Percentiles rank a stretch among this genome's conserved stretches.
These are phyloP conservation scores for Ceratopteris richardii DNA, from an alignment of 75 land plant genomes.

Conservation along the genomic window DNA sequence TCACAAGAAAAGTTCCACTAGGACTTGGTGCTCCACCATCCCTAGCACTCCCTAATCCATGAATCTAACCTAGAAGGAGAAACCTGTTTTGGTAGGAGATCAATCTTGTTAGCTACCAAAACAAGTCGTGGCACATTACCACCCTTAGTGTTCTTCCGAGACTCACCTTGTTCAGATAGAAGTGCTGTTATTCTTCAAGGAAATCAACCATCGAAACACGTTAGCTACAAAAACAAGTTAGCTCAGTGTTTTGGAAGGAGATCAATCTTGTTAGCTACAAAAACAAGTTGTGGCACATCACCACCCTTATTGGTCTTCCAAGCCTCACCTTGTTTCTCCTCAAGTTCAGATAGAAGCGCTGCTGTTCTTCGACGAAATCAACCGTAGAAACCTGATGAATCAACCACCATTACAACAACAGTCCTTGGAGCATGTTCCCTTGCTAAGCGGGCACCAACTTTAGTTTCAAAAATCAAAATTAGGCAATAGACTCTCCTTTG, in stretches of 20 bases:
- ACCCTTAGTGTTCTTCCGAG: too few relatives aligned
- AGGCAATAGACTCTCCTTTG: conserved; percentile 61
- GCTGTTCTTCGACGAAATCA: conserved; percentile 75
- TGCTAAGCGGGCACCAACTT: conserved; percentile 42
- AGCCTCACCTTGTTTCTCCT: conserved; percentile 40
- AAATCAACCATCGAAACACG: too few relatives aligned
- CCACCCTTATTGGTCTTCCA: conserved; percentile 72
- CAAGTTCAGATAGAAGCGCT: conserved; percentile 32
- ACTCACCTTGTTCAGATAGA: too few relatives aligned
- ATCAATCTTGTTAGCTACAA: conserved; percentile 82
- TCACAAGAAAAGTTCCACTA: conserved; percentile 70
- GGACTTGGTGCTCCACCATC: conserved; percentile 58
- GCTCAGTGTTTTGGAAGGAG: conserved; percentile 62
- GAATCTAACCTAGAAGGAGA: conserved; percentile 63
- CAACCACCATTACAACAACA: conserved; percentile 77
- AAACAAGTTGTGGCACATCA: conserved; percentile 71
- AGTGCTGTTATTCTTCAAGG: too few relatives aligned
- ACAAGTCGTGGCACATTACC: too few relatives aligned
- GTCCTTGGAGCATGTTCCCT: conserved; percentile 38
- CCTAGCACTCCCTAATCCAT: conserved; percentile 61
- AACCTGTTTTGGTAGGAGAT: too few relatives aligned
- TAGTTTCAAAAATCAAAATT: conserved; percentile 80
- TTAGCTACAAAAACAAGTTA: too few relatives aligned
- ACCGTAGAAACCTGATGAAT: conserved; percentile 71
- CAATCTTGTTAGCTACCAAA: too few relatives aligned